A percentile compares a stretch with the other conserved stretches of the same genome.
phyloP scores from a whole-genome alignment of 345 rosid species.

The rapeseed (Brassica napus) region DNA sequence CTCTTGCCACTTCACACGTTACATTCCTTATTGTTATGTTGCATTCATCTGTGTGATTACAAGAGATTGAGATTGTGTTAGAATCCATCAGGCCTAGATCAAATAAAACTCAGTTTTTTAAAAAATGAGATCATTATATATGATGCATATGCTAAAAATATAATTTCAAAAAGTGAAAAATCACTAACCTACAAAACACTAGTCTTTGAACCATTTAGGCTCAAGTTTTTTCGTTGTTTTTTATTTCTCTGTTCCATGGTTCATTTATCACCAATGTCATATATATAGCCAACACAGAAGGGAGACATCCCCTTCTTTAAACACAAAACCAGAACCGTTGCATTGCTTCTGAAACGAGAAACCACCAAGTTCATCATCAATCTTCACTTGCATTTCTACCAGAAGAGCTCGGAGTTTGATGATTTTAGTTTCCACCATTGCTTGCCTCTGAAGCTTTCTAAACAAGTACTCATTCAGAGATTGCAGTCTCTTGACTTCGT shows the following conservation, averaged over 20 bases:
- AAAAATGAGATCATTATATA: neutral
- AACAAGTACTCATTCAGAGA: conserved; percentile 49
- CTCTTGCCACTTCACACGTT: conserved; percentile 27
- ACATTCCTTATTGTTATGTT: conserved; percentile 17
- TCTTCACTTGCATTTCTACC: conserved; percentile 52
- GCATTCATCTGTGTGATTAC: conserved; percentile 29
- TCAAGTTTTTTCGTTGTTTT: too few relatives aligned
- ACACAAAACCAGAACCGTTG: conserved; percentile 25
- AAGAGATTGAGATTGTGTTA: neutral
- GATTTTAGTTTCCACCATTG: conserved; percentile 55
- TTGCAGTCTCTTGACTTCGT: conserved; percentile 62
- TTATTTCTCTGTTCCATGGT: too few relatives aligned
- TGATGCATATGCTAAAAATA: too few relatives aligned
- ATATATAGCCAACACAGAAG: too few relatives aligned
- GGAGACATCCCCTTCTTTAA: conserved; percentile 41
- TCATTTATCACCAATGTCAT: too few relatives aligned
- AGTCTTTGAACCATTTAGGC: too few relatives aligned
- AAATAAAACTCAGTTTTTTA: neutral
- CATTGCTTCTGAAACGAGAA: conserved; percentile 38
- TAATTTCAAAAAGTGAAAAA: too few relatives aligned
- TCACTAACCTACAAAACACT: too few relatives aligned
- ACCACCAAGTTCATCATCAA: conserved; percentile 53
- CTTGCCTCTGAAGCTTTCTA: conserved; percentile 56
- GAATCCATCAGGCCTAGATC: neutral
- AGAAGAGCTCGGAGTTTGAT: conserved; percentile 52